Percentiles rank a stretch among this genome's conserved stretches.
Evolutionary conservation across 306 rosid genomes (phyloP).

Genomic region (Vigna radiata): DNA sequence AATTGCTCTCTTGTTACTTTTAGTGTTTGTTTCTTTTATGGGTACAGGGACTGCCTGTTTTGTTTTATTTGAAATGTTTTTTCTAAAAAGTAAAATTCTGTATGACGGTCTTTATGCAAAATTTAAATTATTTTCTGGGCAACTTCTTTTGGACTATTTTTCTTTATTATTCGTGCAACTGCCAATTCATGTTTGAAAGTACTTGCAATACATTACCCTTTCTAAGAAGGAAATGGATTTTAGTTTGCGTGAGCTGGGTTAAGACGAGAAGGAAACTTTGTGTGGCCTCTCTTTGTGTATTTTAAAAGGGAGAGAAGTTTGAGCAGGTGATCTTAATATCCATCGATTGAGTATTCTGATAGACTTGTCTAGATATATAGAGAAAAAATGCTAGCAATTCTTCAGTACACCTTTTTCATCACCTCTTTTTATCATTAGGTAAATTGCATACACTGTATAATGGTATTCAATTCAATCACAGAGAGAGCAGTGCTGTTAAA

Average conservation of each 20-base stretch:
- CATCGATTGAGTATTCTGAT: background rate
- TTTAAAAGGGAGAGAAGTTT: slow-evolving; percentile 21
- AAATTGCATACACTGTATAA: background rate
- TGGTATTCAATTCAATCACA: background rate
- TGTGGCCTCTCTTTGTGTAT: slow-evolving; percentile 7
- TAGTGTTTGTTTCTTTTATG: background rate
- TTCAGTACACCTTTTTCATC: background rate
- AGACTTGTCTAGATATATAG: slow-evolving; percentile 8
- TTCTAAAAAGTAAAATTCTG: background rate
- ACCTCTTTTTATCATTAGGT: background rate
- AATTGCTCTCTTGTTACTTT: slow-evolving; percentile 9
- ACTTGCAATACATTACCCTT: slow-evolving; percentile 12
- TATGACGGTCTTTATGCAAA: slow-evolving; percentile 29
- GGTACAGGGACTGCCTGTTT: slow-evolving; percentile 19
- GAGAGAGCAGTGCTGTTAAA: slow-evolving; percentile 3
- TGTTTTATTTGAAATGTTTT: slow-evolving; percentile 31
- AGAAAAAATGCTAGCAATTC: slow-evolving; percentile 2
- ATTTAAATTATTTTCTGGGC: slow-evolving; percentile 23
- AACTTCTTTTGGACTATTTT: slow-evolving; percentile 24
- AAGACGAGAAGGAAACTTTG: slow-evolving; percentile 32
- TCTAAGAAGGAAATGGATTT: slow-evolving; percentile 17
- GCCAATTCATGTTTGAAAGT: slow-evolving; percentile 4
- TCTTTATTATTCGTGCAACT: slow-evolving; percentile 25
- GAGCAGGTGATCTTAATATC: slow-evolving; percentile 24
- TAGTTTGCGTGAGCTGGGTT: slow-evolving; percentile 25